Conservation (phyloP, 1,284 basidiomycete species). For the Irpex sp. region DNA sequence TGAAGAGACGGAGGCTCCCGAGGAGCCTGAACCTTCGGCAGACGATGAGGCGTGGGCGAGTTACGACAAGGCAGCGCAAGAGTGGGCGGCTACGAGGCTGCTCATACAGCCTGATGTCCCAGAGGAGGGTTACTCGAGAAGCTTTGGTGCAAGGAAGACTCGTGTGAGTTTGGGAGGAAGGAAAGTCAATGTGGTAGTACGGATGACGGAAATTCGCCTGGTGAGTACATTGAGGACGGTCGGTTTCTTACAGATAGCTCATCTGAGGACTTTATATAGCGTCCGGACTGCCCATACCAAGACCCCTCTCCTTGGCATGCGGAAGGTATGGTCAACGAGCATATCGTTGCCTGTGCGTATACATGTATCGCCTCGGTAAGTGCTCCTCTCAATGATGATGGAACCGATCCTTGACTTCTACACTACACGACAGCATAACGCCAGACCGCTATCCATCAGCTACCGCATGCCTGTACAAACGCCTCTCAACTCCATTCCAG, state of each 20-base stretch:
- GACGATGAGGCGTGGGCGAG: slow-evolving; percentile 41
- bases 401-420: not conserved
- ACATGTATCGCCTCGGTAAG: slow-evolving; percentile 35
- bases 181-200: slow-evolving; percentile 41
- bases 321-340: slow-evolving; percentile 51
- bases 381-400: not conserved
- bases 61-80: slow-evolving; percentile 34
- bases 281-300: slow-evolving; percentile 33
- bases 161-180: slow-evolving; percentile 31
- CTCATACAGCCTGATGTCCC: slow-evolving; percentile 38
- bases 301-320: slow-evolving; percentile 44
- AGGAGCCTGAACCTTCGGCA: slow-evolving; percentile 41
- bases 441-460: slow-evolving; percentile 31
- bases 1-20: slow-evolving; percentile 38
- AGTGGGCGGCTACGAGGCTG: slow-evolving; percentile 39
- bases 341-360: slow-evolving; percentile 43
- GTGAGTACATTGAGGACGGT: slow-evolving; percentile 23
- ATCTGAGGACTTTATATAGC: slow-evolving; percentile 19
- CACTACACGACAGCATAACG: slow-evolving; percentile 33
- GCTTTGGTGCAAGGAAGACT: slow-evolving; percentile 32
- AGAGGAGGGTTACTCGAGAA: slow-evolving; percentile 34
- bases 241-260: no score
- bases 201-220: slow-evolving; percentile 37
- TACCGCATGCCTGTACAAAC: slow-evolving; percentile 42
- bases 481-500: slow-evolving; percentile 34